Evolutionary conservation across 805 yeast genomes (phyloP), one percentile per base, ranked within the genome.

Genomic region (Starmera amethionina): DNA sequence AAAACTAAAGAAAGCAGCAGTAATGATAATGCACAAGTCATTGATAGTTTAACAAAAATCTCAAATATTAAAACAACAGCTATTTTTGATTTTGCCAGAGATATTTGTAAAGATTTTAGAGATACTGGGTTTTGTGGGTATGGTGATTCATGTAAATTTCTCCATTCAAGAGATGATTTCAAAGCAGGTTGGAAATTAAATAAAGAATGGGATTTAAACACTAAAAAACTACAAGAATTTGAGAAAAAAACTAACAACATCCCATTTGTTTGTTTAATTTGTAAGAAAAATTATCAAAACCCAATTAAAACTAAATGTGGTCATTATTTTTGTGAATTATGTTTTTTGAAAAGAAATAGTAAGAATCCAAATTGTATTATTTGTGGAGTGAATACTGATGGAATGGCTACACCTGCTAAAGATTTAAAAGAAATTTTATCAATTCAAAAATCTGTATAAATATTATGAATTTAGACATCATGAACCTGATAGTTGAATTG

Each of bases 101-200:
- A 93, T 54, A 80, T 93, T 2, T 93, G 98, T 56, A 93, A 90
- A 54, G 97, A 93, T 59, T 93, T 73, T 59, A 73, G 77, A 43
- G 83, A 82, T 49, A 89, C 94, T 0, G 99, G 98, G 0, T 89
- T 78, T 55, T 93, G 98, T 68, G 97, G 97, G 6, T 93, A 82
- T 57, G 99, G 99, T 8, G 98, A 93, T 51, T 82, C 93, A 30
- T 93, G 99, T 65, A 93, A 93, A 63, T 93, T 93, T 58, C 58
- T 90, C 30, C 99, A 93, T 56, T 75, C 85, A 13, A 64, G 99
- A 59, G 97, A 86, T 49, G 95, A 86, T 53, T 82, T 79, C 62
- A 73, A 70, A 41, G 79, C 79, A 36, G 84, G 80, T 28, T 76
- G 79, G 75, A 77, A 80, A 43, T 57, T 80, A 7, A 73, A 70